A percentile compares a stretch with the other conserved stretches of the same genome.
Evolutionary conservation across 441 rosid species (phyloP).

Genomic region (Erodium moschatum): DNA sequence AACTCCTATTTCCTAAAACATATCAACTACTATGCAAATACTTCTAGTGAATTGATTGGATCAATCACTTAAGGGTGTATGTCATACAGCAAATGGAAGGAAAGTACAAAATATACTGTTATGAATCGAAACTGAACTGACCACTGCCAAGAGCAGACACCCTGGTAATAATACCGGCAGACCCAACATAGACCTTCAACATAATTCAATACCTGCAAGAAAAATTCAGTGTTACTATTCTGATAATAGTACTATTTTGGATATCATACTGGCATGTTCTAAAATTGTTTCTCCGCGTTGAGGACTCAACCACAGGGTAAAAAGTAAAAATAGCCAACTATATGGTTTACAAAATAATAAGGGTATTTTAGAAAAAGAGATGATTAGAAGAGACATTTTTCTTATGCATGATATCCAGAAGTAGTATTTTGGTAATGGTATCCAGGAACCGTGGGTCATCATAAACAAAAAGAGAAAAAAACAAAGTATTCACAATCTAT

Average conservation of each 20-base stretch:
- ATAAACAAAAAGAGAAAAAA: background rate
- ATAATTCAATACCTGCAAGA: conserved; percentile 70
- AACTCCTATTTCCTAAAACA: background rate
- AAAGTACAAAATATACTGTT: background rate
- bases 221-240: conserved; percentile 7
- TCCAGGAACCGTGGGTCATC: background rate
- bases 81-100: conserved; percentile 3
- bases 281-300: background rate
- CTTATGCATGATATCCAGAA: background rate
- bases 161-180: conserved; percentile 90
- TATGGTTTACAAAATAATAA: background rate
- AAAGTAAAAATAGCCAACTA: background rate
- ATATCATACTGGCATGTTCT: background rate
- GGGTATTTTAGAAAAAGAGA: background rate
- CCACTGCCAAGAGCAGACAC: conserved; percentile 97
- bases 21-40: background rate
- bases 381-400: background rate
- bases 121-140: conserved; percentile 32
- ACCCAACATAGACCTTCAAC: conserved; percentile 98
- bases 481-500: background rate
- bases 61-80: background rate
- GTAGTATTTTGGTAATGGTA: background rate
- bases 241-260: too few species aligned
- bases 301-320: background rate
- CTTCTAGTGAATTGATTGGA: background rate